phyloP scores from a whole-genome alignment of 768 basidiomycete genomes.

The Kwoniella europaea region DNA sequence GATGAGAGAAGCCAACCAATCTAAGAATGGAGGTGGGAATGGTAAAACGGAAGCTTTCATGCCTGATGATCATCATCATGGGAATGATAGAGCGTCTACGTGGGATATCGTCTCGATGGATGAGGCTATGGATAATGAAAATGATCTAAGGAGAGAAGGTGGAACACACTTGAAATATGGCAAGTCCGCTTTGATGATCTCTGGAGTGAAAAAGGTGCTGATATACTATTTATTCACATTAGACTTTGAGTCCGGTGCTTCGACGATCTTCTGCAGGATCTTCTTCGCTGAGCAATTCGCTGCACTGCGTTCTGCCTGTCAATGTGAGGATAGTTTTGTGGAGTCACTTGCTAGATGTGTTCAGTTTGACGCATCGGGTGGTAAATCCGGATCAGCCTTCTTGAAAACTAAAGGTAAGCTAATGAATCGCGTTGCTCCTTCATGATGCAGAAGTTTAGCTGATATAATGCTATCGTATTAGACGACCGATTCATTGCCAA shows the following conservation, averaged over 20 bases:
- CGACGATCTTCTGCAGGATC: constrained; percentile 90
- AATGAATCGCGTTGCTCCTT: background rate
- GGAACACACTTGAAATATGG: constrained; percentile 58
- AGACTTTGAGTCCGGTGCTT: constrained; percentile 89
- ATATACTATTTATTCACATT: background rate
- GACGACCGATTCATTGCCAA: constrained; percentile 99
- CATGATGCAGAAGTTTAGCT: background rate
- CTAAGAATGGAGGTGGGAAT: constrained; percentile 54
- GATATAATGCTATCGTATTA: constrained; percentile 50
- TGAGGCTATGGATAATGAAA: constrained; percentile 58
- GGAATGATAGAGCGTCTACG: constrained; percentile 80
- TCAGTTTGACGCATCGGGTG: constrained; percentile 94
- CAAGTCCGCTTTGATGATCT: constrained; percentile 27
- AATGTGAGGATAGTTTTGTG: constrained; percentile 91
- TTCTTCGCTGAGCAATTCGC: constrained; percentile 98
- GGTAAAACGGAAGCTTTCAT: constrained; percentile 84
- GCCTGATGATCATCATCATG: constrained; percentile 77
- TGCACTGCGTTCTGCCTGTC: constrained; percentile 85
- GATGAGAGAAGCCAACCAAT: constrained; percentile 41
- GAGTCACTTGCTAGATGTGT: constrained; percentile 91
- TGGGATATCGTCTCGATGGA: constrained; percentile 93
- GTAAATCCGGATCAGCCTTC: constrained; percentile 96
- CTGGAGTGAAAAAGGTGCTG: too few species aligned
- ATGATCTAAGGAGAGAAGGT: constrained; percentile 37
- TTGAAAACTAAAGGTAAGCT: constrained; percentile 83